Evolutionary conservation across 345 rosid species (phyloP).

Genomic region (Stellera chamaejasme): DNA sequence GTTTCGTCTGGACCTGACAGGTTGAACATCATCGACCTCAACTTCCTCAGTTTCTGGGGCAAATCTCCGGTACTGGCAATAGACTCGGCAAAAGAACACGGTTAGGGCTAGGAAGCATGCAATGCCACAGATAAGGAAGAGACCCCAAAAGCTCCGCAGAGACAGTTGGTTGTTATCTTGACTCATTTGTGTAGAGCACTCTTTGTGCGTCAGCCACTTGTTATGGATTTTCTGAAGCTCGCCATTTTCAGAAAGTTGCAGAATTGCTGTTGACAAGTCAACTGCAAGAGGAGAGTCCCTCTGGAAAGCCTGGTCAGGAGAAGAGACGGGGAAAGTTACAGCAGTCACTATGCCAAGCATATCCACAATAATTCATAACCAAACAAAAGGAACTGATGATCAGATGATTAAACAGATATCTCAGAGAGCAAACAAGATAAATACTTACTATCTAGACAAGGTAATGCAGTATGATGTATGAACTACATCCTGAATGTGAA

Average conservation of each 20-base stretch:
- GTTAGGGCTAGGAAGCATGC: slow-evolving; percentile 51
- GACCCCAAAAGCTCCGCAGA: slow-evolving; percentile 78
- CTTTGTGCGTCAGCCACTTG: slow-evolving; percentile 54
- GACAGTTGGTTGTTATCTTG: slow-evolving; percentile 41
- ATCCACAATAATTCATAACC: no score
- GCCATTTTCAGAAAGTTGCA: slow-evolving; percentile 79
- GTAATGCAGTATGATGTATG: no score
- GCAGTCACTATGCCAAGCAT: no score
- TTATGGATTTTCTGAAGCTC: slow-evolving; percentile 68
- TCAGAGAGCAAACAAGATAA: not conserved
- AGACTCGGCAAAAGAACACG: slow-evolving; percentile 42
- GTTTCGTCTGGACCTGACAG: slow-evolving; percentile 30
- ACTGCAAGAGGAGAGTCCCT: slow-evolving; percentile 89
- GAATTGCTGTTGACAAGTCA: slow-evolving; percentile 82
- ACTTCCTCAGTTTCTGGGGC: slow-evolving; percentile 29
- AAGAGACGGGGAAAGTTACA: no score
- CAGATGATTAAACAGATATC: not conserved
- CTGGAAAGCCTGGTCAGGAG: slow-evolving; percentile 63
- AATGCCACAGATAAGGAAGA: slow-evolving; percentile 70
- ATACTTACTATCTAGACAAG: no score
- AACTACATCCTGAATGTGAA: no score
- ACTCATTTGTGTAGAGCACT: slow-evolving; percentile 37
- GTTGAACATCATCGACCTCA: slow-evolving; percentile 35
- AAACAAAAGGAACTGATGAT: slow-evolving; percentile 6
- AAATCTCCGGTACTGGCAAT: slow-evolving; percentile 52